phyloP scores from a whole-genome alignment of 2,329 filamentous ascomycete genomes.

The Echinosphaeria canescens region DNA sequence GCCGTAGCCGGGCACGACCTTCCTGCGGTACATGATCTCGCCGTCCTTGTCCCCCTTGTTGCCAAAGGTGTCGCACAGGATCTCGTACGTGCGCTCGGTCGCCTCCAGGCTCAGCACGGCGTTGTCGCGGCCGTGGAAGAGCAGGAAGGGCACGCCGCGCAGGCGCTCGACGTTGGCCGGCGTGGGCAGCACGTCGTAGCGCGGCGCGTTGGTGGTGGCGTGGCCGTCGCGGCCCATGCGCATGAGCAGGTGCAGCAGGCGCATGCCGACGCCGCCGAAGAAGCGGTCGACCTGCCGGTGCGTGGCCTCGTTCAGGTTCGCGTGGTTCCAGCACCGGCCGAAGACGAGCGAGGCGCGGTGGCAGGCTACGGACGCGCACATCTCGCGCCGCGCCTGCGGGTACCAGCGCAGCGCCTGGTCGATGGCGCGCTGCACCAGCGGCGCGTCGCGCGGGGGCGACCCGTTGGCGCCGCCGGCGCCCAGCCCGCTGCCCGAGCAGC shows the following conservation, averaged over 20 bases:
- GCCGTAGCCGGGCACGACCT: conserved; percentile 32
- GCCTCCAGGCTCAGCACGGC: conserved; percentile 29
- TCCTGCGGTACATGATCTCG: conserved; percentile 24
- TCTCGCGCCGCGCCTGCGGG: conserved; percentile 27
- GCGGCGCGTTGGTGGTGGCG: conserved; percentile 27
- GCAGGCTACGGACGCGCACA: conserved; percentile 38
- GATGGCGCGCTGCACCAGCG: conserved; percentile 22
- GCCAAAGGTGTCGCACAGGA: conserved; percentile 28
- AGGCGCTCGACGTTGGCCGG: conserved; percentile 25
- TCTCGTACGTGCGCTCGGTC: conserved; percentile 29
- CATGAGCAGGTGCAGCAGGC: conserved; percentile 31
- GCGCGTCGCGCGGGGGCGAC: conserved; percentile 21
- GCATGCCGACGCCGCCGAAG: conserved; percentile 41
- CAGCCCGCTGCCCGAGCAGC: conserved; percentile 23
- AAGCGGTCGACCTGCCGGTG: conserved; percentile 38
- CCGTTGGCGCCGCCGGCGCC: too few species aligned
- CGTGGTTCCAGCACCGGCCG: conserved; percentile 41
- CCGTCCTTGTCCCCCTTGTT: conserved; percentile 4
- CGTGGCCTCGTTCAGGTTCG: conserved; percentile 42
- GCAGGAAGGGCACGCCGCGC: conserved; percentile 27
- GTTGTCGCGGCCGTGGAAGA: conserved; percentile 33
- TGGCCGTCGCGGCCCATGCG: conserved; percentile 25
- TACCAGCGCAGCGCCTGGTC: conserved; percentile 36
- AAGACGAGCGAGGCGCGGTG: conserved; percentile 38
- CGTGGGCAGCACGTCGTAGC: conserved; percentile 22